phyloP scores from a whole-genome alignment of 2,329 filamentous ascomycete genomes.

The Fusarium sp. region DNA sequence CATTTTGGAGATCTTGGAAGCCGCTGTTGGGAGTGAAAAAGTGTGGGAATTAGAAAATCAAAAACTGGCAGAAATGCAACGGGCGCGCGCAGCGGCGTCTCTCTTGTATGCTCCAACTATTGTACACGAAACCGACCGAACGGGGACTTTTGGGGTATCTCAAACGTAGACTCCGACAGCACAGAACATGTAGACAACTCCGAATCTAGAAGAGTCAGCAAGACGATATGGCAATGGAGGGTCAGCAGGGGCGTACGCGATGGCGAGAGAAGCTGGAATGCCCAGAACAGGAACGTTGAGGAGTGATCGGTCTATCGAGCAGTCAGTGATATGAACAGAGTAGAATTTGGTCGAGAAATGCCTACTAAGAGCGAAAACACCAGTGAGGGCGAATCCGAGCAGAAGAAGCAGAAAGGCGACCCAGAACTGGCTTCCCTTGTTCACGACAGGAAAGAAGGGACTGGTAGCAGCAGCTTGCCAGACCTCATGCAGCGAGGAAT shows the following conservation, averaged over 20 bases:
- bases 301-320: constrained; percentile 79
- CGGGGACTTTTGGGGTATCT: constrained; percentile 58
- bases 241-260: constrained; percentile 75
- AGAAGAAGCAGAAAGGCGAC: constrained; percentile 82
- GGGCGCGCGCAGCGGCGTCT: constrained; percentile 46
- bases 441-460: constrained; percentile 83
- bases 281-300: constrained; percentile 82
- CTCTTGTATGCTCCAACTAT: constrained; percentile 51
- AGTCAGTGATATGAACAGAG: constrained; percentile 34
- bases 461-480: constrained; percentile 93
- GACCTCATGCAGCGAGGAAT: constrained; percentile 85
- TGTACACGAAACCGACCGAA: constrained; percentile 50
- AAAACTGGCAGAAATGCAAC: constrained; percentile 40
- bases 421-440: constrained; percentile 86
- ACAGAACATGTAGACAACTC: constrained; percentile 98
- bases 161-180: constrained; percentile 98
- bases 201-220: constrained; percentile 71
- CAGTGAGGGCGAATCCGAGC: constrained; percentile 77
- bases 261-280: constrained; percentile 85
- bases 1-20: constrained; percentile 37
- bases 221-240: neutral
- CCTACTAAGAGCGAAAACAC: constrained; percentile 88
- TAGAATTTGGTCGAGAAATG: neutral
- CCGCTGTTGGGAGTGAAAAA: constrained; percentile 9
- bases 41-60: constrained; percentile 23